Evolutionary conservation across 768 basidiomycete species (phyloP).

Genomic region (Lactarius trivialis): DNA sequence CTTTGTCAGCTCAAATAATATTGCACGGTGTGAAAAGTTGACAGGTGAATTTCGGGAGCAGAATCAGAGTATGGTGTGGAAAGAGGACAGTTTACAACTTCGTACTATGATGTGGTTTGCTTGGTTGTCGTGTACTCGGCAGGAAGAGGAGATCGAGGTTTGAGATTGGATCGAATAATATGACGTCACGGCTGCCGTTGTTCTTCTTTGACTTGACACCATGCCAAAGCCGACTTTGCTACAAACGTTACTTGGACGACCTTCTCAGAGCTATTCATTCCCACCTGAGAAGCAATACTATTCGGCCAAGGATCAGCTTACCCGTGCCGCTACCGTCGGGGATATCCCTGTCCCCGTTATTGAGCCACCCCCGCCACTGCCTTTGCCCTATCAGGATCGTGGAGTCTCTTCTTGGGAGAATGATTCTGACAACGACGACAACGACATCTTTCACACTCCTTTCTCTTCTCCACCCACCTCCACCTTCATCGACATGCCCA

Average conservation of each 20-base stretch:
- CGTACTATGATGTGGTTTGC: constrained; percentile 93
- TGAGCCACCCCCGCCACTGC: not conserved
- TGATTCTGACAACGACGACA: not conserved
- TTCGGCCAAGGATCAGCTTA: constrained; percentile 10
- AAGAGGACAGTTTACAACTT: constrained; percentile 88
- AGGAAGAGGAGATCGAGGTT: constrained; percentile 33
- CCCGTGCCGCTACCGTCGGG: constrained; percentile 4
- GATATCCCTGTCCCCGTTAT: not conserved
- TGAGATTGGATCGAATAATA: not conserved
- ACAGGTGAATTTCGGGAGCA: constrained; percentile 87
- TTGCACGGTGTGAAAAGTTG: constrained; percentile 75
- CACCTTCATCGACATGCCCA: constrained; percentile 13
- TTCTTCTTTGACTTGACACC: not conserved
- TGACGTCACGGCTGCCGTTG: not conserved
- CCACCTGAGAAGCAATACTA: constrained; percentile 14
- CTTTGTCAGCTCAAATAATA: constrained; percentile 92
- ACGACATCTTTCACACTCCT: constrained; percentile 21
- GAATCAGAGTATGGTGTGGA: constrained; percentile 85
- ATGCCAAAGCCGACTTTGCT: constrained; percentile 23
- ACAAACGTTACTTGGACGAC: constrained; percentile 18
- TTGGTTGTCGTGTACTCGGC: constrained; percentile 64
- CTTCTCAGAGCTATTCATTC: constrained; percentile 15
- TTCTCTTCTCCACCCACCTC: constrained; percentile 21
- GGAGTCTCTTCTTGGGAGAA: too few relatives aligned
- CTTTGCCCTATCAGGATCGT: too few relatives aligned